phyloP scores from a whole-genome alignment of 257 asterid species.

The Salvia miltiorrhiza region DNA sequence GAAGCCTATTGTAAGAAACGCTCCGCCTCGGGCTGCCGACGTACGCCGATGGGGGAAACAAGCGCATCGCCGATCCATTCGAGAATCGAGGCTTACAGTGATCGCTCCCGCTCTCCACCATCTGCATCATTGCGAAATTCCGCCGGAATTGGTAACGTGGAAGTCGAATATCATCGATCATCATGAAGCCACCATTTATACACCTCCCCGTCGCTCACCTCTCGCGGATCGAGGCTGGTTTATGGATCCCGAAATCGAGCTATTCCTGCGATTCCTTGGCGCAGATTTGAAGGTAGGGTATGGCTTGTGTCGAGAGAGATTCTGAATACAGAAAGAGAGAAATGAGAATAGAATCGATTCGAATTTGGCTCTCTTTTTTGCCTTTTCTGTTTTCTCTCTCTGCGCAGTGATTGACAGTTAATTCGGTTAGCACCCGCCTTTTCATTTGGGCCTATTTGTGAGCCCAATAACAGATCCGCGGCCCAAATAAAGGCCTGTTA shows the following conservation, averaged over 20 bases:
- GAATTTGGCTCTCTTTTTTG: neutral
- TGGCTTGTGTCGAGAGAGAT: conserved; percentile 51
- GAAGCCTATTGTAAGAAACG: conserved; percentile 47
- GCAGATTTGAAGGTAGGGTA: conserved; percentile 28
- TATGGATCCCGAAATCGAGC: neutral
- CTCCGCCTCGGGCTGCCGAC: conserved; percentile 29
- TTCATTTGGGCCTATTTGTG: neutral
- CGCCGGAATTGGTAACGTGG: neutral
- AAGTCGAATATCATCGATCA: neutral
- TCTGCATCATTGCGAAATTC: conserved; percentile 25
- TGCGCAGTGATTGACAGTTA: conserved; percentile 9
- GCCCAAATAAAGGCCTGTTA: neutral
- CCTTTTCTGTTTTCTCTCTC: conserved; percentile 6
- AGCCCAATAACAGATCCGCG: no score
- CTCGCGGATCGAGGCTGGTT: neutral
- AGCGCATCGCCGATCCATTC: conserved; percentile 35
- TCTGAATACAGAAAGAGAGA: conserved; percentile 32
- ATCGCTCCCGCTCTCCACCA: conserved; percentile 29
- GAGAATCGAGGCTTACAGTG: conserved; percentile 30
- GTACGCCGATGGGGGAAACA: conserved; percentile 24
- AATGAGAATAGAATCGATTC: conserved; percentile 17
- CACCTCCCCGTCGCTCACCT: neutral
- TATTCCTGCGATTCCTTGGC: conserved; percentile 25
- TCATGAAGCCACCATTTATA: conserved; percentile 1
- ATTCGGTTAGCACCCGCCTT: conserved; percentile 27